phyloP scores from a whole-genome alignment of 768 basidiomycete genomes.

The Lactarius trivialis region DNA sequence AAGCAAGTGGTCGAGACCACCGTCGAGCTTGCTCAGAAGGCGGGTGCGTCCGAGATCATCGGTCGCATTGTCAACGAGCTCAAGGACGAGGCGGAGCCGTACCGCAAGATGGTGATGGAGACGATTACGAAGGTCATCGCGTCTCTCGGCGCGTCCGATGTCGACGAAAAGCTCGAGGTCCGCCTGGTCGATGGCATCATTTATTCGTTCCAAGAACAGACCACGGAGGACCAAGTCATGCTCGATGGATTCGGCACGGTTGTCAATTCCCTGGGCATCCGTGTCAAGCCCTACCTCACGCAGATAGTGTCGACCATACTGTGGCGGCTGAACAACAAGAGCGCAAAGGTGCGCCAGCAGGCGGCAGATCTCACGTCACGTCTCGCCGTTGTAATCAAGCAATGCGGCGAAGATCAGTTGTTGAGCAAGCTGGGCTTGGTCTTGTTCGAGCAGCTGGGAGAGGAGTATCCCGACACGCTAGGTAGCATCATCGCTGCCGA shows the following conservation, averaged over 20 bases:
- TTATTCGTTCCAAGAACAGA: conserved; percentile 99
- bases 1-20: conserved; percentile 98
- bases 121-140: conserved; percentile 96
- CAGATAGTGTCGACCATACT: conserved; percentile 99
- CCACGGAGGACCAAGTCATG: conserved; percentile 98
- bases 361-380: conserved; percentile 98
- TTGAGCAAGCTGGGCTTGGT: conserved; percentile 95
- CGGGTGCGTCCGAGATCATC: conserved; percentile 95
- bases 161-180: conserved; percentile 92
- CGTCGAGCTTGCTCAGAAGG: conserved; percentile 95
- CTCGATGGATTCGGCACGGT: conserved; percentile 97
- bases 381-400: conserved; percentile 95
- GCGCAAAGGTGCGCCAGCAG: conserved; percentile 97
- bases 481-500: conserved; percentile 99
- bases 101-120: conserved; percentile 99
- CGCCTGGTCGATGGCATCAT: conserved; percentile 97
- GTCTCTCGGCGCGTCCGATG: conserved; percentile 92
- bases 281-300: conserved; percentile 96
- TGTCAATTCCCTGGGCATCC: conserved; percentile 90
- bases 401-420: conserved; percentile 94
- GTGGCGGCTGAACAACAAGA: conserved; percentile 99
- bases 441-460: conserved; percentile 96
- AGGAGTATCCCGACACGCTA: conserved; percentile 98
- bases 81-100: conserved; percentile 86
- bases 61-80: conserved; percentile 81